Conservation (phyloP, 352 stramenopile genomes). For the Phytophthora pseudosyringae region DNA sequence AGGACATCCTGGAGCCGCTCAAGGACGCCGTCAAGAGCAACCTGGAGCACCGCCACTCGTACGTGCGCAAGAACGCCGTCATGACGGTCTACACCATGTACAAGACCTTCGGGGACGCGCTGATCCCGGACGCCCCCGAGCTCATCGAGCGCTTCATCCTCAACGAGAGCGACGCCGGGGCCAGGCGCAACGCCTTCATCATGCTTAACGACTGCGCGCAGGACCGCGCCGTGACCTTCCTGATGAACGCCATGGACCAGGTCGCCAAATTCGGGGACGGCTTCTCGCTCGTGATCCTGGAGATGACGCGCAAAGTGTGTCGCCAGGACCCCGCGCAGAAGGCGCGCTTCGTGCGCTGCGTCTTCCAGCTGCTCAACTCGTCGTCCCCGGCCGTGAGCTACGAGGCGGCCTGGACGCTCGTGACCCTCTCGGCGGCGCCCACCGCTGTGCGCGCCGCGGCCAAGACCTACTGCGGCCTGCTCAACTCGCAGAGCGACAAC, state of each 20-base stretch:
- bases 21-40: slow-evolving; percentile 96
- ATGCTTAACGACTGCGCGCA: slow-evolving; percentile 99
- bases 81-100: slow-evolving; percentile 99
- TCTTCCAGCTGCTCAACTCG: slow-evolving; percentile 98
- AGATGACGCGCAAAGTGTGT: slow-evolving; percentile 99
- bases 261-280: slow-evolving; percentile 95
- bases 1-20: slow-evolving; percentile 93
- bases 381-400: slow-evolving; percentile 94
- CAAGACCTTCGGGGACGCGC: slow-evolving; percentile 93
- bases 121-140: slow-evolving; percentile 98
- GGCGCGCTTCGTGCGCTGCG: slow-evolving; percentile 98
- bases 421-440: slow-evolving; percentile 97
- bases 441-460: slow-evolving; percentile 97
- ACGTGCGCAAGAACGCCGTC: slow-evolving; percentile 99
- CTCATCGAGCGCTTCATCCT: slow-evolving; percentile 97
- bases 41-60: slow-evolving; percentile 98
- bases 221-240: slow-evolving; percentile 97
- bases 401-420: slow-evolving; percentile 99
- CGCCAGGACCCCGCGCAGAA: slow-evolving; percentile 98
- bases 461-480: slow-evolving; percentile 97
- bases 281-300: slow-evolving; percentile 99
- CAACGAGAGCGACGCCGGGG: slow-evolving; percentile 94
- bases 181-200: slow-evolving; percentile 98
- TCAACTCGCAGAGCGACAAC: slow-evolving; percentile 99
- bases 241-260: slow-evolving; percentile 97